Evolutionary conservation across 2,329 filamentous ascomycete genomes (phyloP), one percentile per base, ranked within the genome.

Genomic region (Colletotrichum tanaceti): DNA sequence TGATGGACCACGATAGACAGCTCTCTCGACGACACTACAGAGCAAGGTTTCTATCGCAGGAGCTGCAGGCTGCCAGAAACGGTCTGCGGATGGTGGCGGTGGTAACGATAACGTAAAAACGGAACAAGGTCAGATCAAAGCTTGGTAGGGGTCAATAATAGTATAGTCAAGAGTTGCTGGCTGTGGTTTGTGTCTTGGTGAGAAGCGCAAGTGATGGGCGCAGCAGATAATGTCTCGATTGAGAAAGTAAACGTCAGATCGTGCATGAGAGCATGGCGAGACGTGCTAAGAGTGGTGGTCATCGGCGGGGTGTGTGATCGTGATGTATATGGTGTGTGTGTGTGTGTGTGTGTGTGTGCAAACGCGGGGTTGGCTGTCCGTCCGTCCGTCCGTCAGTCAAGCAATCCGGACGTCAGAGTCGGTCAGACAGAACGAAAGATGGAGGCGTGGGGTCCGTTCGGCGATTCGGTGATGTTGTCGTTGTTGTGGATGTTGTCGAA

Each of bases 181-280:
- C 28, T 22, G n/a, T 7, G 24, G 16, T 6, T 44, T 11, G 58
- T 53, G 46, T 43, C 18, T n/a, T n/a, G n/a, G 53, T 18, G 22
- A 24, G 50, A 52, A 52, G 20, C 18, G 44, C 22, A 53, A 47
- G 35, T 18, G 20, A 60, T 58, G 44, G 35, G 46, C 61, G 61
- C 68, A 64, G 46, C 68, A 64, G 46, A 61, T 62, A 41, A 14
- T 71, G 53, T 22, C 65, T 71, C 54, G 54, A 71, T 59, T 44
- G 58, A 65, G 69, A 58, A 63, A 70, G 16, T n/a, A 46, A 44
- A 13, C 32, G 41, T 71, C 69, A 65, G 66, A 43, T 49, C 54
- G 53, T 70, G 69, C 69, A 71, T 70, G 62, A 58, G 53, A 66
- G 69, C 69, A 71, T 70, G 62, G 50, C 63, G 60, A 24, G 59